Evolutionary conservation across 2,329 filamentous ascomycete species (phyloP), one percentile per base, ranked within the genome.

Genomic region (Fusarium brachygibbosum): DNA sequence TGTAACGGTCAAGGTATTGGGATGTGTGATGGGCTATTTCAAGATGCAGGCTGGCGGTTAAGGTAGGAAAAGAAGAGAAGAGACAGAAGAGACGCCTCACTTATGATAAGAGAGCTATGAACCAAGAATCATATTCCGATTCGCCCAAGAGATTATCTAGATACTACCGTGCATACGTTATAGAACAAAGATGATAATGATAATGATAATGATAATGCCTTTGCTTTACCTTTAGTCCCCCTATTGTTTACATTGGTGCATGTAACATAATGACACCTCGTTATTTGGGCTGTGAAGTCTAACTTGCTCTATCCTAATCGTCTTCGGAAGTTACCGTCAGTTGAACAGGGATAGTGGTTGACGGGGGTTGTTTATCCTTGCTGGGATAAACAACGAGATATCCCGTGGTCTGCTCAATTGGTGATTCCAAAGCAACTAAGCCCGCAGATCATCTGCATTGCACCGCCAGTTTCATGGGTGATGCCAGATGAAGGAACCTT

Each of bases 401-500:
- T 53, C 50, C 54, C 48, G 51, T 45, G 57, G 45, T 54, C 46
- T 49, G 34, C 50, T 72, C 63, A 60, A 68, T 58, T 72, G 58
- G 69, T 64, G 59, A 59, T 66, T 71, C 38, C 53, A 49, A 56
- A 52, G 37, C 41, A 46, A 35, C 54, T 40, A 52, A 66, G 62
- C 17, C 42, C 41, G 62, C 70, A 72, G 63, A 73, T 73, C 68
- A 69, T 66, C 58, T 69, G 58, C 46, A 56, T 44, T 46, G 55
- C 38, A 52, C 51, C 41, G 37, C 63, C n/a, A 41, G 29, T 45
- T 64, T 40, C 58, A 55, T 66, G 46, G 56, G 23, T 51, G 31
- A 54, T 53, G 52, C 40, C n/a, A 45, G 45, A 45, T 38, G 46
- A 37, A 52, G 54, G 21, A 25, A 21, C 34, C 4, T 56, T 38